Conservation (phyloP, 345 rosid genomes). For the Eucalyptus coolabah region DNA sequence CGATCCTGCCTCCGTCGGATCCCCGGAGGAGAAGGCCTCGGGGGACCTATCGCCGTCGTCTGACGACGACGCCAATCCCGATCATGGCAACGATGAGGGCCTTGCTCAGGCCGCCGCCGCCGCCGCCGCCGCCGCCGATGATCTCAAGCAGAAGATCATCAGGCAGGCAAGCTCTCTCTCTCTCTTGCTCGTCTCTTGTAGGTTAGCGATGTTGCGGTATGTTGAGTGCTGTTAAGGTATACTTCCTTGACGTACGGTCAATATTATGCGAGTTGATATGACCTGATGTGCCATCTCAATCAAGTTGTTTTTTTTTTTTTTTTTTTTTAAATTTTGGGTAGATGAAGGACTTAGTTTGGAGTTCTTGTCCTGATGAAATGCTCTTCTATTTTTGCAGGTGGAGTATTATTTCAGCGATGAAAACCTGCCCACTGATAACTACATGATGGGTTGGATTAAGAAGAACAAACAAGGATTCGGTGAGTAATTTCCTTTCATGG, state of each 20-base stretch:
- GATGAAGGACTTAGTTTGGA: background rate
- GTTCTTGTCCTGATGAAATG: background rate
- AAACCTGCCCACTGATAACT: conserved; percentile 73
- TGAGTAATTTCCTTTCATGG: conserved; percentile 6
- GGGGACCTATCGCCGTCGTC: conserved; percentile 14
- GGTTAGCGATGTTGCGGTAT: background rate
- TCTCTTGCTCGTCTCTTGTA: background rate
- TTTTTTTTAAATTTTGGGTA: background rate
- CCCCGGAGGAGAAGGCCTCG: conserved; percentile 7
- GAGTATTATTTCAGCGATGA: conserved; percentile 92
- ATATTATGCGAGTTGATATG: background rate
- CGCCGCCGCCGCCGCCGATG: conserved; percentile 3
- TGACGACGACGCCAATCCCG: conserved; percentile 21
- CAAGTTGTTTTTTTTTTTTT: background rate
- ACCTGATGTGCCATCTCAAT: background rate
- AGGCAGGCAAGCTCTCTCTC: conserved; percentile 32
- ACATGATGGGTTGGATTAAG: conserved; percentile 53
- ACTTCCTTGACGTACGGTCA: background rate
- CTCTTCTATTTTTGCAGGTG: conserved; percentile 36
- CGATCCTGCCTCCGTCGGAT: conserved; percentile 4
- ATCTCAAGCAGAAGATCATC: conserved; percentile 52
- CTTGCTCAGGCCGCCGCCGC: conserved; percentile 4
- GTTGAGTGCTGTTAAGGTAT: background rate
- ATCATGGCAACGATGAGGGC: background rate
- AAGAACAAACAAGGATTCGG: conserved; percentile 79